Conservation (phyloP, 1,284 basidiomycete genomes). For the Anthracocystis panici-leucophaei region DNA sequence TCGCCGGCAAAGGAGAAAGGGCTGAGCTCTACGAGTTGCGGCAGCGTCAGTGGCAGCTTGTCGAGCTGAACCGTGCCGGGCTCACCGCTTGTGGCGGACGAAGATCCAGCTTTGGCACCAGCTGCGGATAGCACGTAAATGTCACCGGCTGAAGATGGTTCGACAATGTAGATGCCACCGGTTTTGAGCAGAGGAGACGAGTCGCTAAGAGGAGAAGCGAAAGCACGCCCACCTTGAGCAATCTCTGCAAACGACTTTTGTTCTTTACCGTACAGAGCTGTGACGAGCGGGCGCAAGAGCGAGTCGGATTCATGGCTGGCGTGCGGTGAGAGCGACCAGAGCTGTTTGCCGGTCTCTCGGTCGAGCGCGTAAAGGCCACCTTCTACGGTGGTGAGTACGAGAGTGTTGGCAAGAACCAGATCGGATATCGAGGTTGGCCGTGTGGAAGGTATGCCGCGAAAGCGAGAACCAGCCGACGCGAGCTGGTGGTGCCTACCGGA, state of each 20-base stretch:
- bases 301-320: conserved; percentile 46
- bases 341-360: conserved; percentile 76
- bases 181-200: conserved; percentile 72
- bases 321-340: conserved; percentile 58
- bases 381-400: conserved; percentile 88
- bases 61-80: conserved; percentile 71
- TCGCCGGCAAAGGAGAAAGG: conserved; percentile 82
- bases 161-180: conserved; percentile 86
- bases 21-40: conserved; percentile 86
- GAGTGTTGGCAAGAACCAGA: conserved; percentile 79
- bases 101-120: conserved; percentile 9
- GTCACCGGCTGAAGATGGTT: conserved; percentile 84
- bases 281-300: conserved; percentile 56
- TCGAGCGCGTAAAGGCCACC: conserved; percentile 89
- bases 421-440: conserved; percentile 65
- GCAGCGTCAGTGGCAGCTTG: conserved; percentile 84
- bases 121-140: conserved; percentile 81
- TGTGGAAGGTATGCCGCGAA: conserved; percentile 23
- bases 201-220: conserved; percentile 32
- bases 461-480: conserved; percentile 30
- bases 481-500: conserved; percentile 19
- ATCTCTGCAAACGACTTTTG: conserved; percentile 61
- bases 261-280: conserved; percentile 56
- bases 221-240: conserved; percentile 35
- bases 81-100: conserved; percentile 17